Conservation (phyloP, 129 eudicot species). For the Arctium lappa region DNA sequence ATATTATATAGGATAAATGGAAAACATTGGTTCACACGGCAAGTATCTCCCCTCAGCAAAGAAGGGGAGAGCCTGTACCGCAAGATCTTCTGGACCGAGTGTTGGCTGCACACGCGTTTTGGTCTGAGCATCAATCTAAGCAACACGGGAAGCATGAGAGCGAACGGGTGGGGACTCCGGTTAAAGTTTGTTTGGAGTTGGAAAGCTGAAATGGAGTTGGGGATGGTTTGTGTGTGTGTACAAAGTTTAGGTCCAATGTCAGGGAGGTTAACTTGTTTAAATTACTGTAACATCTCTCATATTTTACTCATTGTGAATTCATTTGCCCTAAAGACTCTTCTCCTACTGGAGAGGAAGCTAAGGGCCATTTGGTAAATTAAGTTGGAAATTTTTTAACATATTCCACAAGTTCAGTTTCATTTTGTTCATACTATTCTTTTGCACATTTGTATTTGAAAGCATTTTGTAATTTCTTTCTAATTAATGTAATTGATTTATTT, state of each 20-base stretch:
- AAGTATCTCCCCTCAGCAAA: constrained; percentile 87
- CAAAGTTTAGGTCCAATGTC: constrained; percentile 24
- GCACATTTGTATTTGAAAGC: constrained; percentile 20
- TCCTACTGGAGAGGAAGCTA: constrained; percentile 3
- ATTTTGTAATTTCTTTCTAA: constrained; percentile 14
- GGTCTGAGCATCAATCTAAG: constrained; percentile 81
- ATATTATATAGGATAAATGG: constrained; percentile 78
- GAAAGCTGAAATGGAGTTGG: constrained; percentile 22
- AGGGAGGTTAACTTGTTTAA: constrained; percentile 26
- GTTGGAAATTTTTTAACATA: constrained; percentile 33
- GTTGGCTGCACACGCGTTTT: constrained; percentile 74
- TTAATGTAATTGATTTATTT: constrained; percentile 20
- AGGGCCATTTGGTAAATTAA: constrained; percentile 35
- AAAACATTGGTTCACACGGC: constrained; percentile 98
- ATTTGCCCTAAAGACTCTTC: constrained; percentile 26
- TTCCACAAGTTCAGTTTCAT: constrained; percentile 17
- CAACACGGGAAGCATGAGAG: constrained; percentile 61
- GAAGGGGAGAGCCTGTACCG: constrained; percentile 98
- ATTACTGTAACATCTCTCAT: constrained; percentile 25
- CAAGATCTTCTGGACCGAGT: constrained; percentile 88
- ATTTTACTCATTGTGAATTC: constrained; percentile 24
- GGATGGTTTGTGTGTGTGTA: constrained; percentile 38
- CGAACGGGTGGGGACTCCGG: constrained; percentile 36
- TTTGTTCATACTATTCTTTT: constrained; percentile 26
- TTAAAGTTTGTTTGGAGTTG: constrained; percentile 37